These are phyloP conservation scores for Nothomitra cinnamomea DNA, from an alignment of 2,329 filamentous ascomycete species.

Conservation along the genomic window DNA sequence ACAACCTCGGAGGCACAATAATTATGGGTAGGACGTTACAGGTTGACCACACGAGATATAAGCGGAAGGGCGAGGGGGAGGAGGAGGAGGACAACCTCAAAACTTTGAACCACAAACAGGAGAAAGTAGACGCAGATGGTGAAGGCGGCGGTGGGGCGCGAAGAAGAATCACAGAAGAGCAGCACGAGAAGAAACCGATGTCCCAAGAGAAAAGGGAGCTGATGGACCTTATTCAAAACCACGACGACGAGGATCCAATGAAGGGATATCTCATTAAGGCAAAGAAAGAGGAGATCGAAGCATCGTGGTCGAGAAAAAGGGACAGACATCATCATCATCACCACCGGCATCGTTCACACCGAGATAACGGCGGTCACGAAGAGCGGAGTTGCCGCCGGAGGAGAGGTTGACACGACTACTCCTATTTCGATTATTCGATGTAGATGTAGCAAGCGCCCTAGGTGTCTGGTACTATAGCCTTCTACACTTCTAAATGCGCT, in stretches of 20 bases:
- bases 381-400: neutral
- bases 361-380: neutral
- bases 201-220: constrained; percentile 73
- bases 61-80: constrained; percentile 58
- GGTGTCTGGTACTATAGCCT: neutral
- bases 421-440: too few species aligned
- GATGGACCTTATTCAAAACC: constrained; percentile 53
- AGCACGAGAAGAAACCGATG: constrained; percentile 30
- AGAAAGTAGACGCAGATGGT: constrained; percentile 20
- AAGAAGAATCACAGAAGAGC: constrained; percentile 21
- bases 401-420: neutral
- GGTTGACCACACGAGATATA: constrained; percentile 89
- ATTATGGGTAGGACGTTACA: constrained; percentile 65
- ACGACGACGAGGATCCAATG: constrained; percentile 97
- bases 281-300: constrained; percentile 75
- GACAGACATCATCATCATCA: constrained; percentile 29
- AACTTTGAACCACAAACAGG: neutral
- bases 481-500: neutral
- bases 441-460: too few species aligned
- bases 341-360: constrained; percentile 10
- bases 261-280: constrained; percentile 77
- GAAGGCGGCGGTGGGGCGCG: constrained; percentile 14
- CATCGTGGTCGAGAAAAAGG: constrained; percentile 40
- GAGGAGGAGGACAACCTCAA: constrained; percentile 25
- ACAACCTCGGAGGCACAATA: constrained; percentile 79